Evolutionary conservation across 2,329 filamentous ascomycete species (phyloP), one percentile per base, ranked within the genome.

Genomic region (Trichophyton benhamiae): DNA sequence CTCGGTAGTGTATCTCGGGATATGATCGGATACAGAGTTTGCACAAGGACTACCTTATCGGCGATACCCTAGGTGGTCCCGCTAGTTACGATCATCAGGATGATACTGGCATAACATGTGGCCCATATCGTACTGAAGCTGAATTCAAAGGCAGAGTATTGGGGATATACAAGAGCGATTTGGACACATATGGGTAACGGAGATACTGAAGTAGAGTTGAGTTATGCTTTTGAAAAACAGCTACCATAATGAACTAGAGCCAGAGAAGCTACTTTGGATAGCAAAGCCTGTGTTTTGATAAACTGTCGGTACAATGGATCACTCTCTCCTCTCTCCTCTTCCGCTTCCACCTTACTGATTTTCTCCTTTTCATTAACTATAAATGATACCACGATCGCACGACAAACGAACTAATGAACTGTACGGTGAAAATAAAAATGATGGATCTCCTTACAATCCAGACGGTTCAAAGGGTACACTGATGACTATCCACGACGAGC

Each of bases 101-200:
- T n/a, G 55, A 61, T 11, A 11, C 17, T 30, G 44, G 44, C 3
- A 52, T 15, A 38, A 33, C 9, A 20, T 55, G 58, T 38, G 63
- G 61, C 6, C 62, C 61, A 3, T 64, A 57, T 52, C 59, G 44
- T n/a, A 52, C 63, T 0, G 57, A 61, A 41, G 6, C 27, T n/a
- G 64, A 58, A 17, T 63, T n/a, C n/a, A n/a, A n/a, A n/a, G n/a
- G n/a, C n/a, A 3, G 64, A 65, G 42, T 64, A 61, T 44, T 65
- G 62, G 62, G 64, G 64, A n/a, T 62, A 63, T 41, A 65, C 62
- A 3, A 46, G 57, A 33, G 55, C 38, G 4, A 17, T 65, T 48
- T 64, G 62, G 57, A 1, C 46, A 6, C 59, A 58, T 46, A 46
- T 49, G 25, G 57, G 63, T 17, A 25, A 17, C 8, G 15, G 22